phyloP scores from a whole-genome alignment of 306 rosid species.

The Lathyrus tuberosus region DNA sequence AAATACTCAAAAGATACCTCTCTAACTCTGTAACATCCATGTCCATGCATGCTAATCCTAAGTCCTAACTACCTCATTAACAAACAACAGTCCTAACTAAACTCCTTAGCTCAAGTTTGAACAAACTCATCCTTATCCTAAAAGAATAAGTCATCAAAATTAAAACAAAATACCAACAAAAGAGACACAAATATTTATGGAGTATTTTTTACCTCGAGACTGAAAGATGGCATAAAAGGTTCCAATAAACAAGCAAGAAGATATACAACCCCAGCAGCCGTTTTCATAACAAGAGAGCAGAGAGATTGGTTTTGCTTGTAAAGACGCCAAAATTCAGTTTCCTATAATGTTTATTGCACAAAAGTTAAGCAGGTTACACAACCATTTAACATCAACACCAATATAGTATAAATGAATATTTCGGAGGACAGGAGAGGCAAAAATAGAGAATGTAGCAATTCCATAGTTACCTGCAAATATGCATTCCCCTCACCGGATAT shows the following conservation, averaged over 20 bases:
- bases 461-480: conserved; percentile 72
- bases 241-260: conserved; percentile 86
- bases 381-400: not conserved
- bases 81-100: not conserved
- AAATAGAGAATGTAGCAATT: conserved; percentile 23
- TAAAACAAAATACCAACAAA: not conserved
- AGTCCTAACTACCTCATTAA: not conserved
- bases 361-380: not conserved
- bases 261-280: conserved; percentile 85
- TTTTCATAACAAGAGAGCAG: conserved; percentile 79
- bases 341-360: conserved; percentile 50
- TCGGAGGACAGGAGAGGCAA: not conserved
- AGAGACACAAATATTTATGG: not conserved
- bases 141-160: conserved; percentile 18
- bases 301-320: conserved; percentile 78
- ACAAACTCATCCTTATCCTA: not conserved
- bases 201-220: conserved; percentile 61
- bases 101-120: not conserved
- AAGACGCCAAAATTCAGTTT: conserved; percentile 86
- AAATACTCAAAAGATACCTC: not conserved
- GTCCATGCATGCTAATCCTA: not conserved
- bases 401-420: conserved; percentile 4
- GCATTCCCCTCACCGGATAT: conserved; percentile 87
- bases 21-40: not conserved
- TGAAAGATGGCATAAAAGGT: conserved; percentile 92